Evolutionary conservation across 2,329 filamentous ascomycete genomes (phyloP), one percentile per base, ranked within the genome.

Genomic region (Xylaria sp.): DNA sequence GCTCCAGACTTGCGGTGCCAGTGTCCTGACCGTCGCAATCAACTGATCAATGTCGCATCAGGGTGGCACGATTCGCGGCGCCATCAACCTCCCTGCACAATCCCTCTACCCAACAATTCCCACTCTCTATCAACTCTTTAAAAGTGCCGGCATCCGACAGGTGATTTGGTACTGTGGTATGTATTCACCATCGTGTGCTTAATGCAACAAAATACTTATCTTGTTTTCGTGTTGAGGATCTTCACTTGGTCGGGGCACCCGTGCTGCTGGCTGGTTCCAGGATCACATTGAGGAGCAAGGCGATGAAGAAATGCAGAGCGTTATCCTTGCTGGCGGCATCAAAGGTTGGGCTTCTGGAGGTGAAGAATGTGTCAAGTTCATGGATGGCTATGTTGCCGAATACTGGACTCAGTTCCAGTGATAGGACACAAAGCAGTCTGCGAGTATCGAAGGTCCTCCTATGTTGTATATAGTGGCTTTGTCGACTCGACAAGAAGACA

Each of bases 61-160:
- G 82, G 83, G 83, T 48, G 83, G 83, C 50, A 82, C 80, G 0
- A 83, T 86, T 64, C 74, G 72, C 9, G 76, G 76, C 1, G 83
- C 82, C 1, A 72, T 86, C 66, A 81, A 82, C 63, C 71, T 82
- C 3, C 79, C 79, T 0, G 79, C 79, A 0, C 78, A 81, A 60
- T 77, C 73, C 57, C 66, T 82, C 2, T 76, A 76, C 48, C 73
- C 75, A 0, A 75, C 73, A 2, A 72, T 81, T 2, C 75, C 77
- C 0, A 68, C 73, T 0, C 62, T 80, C 0, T 79, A 80, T 61
- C 66, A 61, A 19, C 53, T 80, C 9, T 75, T 79, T 66, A 76
- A 75, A 53, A 68, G 72, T 0, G 77, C 78, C 0, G 74, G 74
- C 2, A 59, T 78, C 1, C 61, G 65, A 4, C 74, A 70, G 19